Percentiles rank a stretch among this genome's conserved stretches.
These are phyloP conservation scores for Gossypium sturtianum DNA, from an alignment of 345 rosid species.

Conservation along the genomic window DNA sequence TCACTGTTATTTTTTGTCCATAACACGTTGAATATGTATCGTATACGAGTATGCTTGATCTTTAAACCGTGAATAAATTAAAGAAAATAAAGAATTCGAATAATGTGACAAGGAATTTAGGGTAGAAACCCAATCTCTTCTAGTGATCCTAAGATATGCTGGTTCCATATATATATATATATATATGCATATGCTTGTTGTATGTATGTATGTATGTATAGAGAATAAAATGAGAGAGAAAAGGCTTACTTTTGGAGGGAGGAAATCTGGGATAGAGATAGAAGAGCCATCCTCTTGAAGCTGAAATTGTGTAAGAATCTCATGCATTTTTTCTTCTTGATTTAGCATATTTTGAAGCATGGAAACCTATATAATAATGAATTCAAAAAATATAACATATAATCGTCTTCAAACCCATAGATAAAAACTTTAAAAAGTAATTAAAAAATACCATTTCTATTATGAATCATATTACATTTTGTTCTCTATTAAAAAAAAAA, in stretches of 20 bases:
- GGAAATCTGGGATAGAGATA: slow-evolving; percentile 52
- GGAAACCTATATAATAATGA: slow-evolving; percentile 36
- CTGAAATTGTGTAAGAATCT: slow-evolving; percentile 55
- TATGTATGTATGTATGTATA: neutral
- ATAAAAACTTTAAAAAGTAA: too few relatives aligned
- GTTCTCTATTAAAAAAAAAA: too few relatives aligned
- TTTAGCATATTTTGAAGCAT: slow-evolving; percentile 67
- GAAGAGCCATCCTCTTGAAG: slow-evolving; percentile 34
- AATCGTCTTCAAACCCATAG: neutral
- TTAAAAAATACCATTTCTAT: neutral
- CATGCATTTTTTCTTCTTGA: slow-evolving; percentile 76
- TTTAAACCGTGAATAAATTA: too few relatives aligned
- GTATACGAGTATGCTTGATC: too few relatives aligned
- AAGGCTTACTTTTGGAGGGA: slow-evolving; percentile 70
- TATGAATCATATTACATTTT: too few relatives aligned
- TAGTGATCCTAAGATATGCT: neutral
- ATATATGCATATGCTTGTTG: neutral
- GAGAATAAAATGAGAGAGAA: neutral
- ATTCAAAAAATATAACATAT: neutral
- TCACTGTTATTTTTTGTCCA: neutral
- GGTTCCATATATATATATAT: neutral
- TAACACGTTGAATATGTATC: neutral
- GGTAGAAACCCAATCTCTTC: neutral
- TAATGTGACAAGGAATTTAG: neutral
- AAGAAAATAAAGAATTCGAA: too few relatives aligned